A percentile compares a stretch with the other conserved stretches of the same genome.
Evolutionary conservation across 75 land plant species (phyloP).

Genomic region (Gnetum montanum): DNA sequence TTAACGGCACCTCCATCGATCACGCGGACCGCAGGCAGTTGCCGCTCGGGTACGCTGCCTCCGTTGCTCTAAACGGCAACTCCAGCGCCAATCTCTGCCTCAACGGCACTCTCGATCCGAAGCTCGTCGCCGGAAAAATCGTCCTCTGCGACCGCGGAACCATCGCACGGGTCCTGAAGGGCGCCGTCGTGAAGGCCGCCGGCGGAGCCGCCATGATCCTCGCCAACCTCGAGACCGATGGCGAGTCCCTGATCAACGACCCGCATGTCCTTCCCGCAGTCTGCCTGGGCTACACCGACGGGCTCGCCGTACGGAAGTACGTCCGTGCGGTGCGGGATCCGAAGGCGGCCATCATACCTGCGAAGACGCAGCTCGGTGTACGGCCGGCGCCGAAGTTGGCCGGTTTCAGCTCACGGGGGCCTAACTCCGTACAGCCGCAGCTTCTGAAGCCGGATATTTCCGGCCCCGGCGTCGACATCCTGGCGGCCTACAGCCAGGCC

Average conservation of each 20-base stretch:
- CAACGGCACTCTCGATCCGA: too few relatives aligned
- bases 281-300: slow-evolving; percentile 8
- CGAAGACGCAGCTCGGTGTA: slow-evolving; percentile 26
- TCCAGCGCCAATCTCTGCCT: slow-evolving; percentile 10
- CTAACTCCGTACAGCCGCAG: slow-evolving; percentile 48
- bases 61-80: slow-evolving; percentile 17
- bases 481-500: too few relatives aligned
- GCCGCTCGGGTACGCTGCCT: slow-evolving; percentile 25
- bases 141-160: slow-evolving; percentile 18
- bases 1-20: slow-evolving; percentile 8
- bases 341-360: slow-evolving; percentile 30
- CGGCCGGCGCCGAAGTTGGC: slow-evolving; percentile 74
- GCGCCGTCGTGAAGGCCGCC: slow-evolving; percentile 8
- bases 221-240: slow-evolving; percentile 5
- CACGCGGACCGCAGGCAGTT: slow-evolving; percentile 19
- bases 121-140: slow-evolving; percentile 23
- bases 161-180: slow-evolving; percentile 6
- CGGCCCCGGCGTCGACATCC: too few relatives aligned
- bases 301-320: slow-evolving; percentile 26
- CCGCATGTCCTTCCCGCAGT: slow-evolving; percentile 13
- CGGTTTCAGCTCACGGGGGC: slow-evolving; percentile 59
- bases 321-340: slow-evolving; percentile 39
- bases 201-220: slow-evolving; percentile 21
- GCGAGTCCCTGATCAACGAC: slow-evolving; percentile 6
- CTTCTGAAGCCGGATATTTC: slow-evolving; percentile 52